A percentile compares a stretch with the other conserved stretches of the same genome.
Evolutionary conservation across 352 stramenopile species (phyloP).

Genomic region (Phytophthora melonis): DNA sequence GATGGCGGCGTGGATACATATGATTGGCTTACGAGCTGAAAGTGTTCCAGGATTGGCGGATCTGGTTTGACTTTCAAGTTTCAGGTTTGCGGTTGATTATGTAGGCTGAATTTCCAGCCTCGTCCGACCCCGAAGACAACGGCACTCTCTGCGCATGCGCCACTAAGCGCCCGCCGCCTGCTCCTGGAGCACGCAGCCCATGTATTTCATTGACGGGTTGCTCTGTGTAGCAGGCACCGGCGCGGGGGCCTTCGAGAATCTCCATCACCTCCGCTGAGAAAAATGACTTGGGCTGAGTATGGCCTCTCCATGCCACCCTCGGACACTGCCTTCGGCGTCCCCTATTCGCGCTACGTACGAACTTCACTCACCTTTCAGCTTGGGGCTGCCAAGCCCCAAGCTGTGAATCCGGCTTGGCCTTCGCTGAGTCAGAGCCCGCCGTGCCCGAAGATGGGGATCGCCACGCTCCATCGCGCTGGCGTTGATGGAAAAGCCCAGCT

Average conservation of each 20-base stretch:
- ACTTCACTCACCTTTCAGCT: slow-evolving; percentile 25
- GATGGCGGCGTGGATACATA: neutral
- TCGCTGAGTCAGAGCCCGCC: slow-evolving; percentile 16
- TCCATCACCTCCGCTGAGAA: slow-evolving; percentile 23
- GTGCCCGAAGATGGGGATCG: no score
- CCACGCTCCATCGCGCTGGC: no score
- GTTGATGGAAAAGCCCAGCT: no score
- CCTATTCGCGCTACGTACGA: slow-evolving; percentile 38
- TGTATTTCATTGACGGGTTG: no score
- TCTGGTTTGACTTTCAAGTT: slow-evolving; percentile 20
- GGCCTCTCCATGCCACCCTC: slow-evolving; percentile 21
- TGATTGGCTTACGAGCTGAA: slow-evolving; percentile 14
- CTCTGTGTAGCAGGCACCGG: neutral
- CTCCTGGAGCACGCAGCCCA: no score
- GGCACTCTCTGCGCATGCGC: no score
- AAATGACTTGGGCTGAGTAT: slow-evolving; percentile 48
- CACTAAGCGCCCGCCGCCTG: neutral
- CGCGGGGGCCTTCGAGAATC: neutral
- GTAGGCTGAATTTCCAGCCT: neutral
- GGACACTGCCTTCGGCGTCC: slow-evolving; percentile 1
- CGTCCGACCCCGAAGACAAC: neutral
- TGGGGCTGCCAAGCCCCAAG: slow-evolving; percentile 1
- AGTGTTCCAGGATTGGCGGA: slow-evolving; percentile 14
- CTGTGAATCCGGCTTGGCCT: no score
- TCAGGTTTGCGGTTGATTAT: neutral